These are phyloP conservation scores for Shiraia sp. DNA, from an alignment of 2,329 filamentous ascomycete genomes.

Conservation along the genomic window DNA sequence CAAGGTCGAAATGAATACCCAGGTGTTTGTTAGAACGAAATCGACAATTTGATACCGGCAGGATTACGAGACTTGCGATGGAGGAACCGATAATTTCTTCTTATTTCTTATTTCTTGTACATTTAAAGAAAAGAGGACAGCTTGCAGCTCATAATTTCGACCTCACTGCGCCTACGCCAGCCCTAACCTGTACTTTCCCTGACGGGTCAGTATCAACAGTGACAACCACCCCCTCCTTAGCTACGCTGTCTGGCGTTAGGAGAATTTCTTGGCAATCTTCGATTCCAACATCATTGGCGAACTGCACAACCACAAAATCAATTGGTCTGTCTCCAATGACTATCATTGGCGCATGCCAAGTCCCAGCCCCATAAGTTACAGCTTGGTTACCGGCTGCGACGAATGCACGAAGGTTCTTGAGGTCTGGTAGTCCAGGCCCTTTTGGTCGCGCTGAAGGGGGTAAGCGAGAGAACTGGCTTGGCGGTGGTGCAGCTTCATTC, in stretches of 20 bases:
- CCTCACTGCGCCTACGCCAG: slow-evolving; percentile 37
- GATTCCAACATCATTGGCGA: slow-evolving; percentile 75
- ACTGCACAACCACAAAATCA: slow-evolving; percentile 84
- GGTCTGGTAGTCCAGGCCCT: slow-evolving; percentile 69
- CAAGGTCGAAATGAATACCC: too few species aligned
- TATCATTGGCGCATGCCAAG: slow-evolving; percentile 97
- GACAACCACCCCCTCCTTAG: slow-evolving; percentile 41
- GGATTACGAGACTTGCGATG: too few species aligned
- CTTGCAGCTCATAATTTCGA: slow-evolving; percentile 29
- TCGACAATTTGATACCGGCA: too few species aligned
- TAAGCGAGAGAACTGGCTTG: slow-evolving; percentile 30
- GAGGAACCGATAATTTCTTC: too few species aligned
- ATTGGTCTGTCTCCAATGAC: slow-evolving; percentile 72
- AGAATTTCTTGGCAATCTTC: slow-evolving; percentile 89
- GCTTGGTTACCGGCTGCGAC: slow-evolving; percentile 77
- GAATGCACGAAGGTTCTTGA: slow-evolving; percentile 73
- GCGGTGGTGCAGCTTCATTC: slow-evolving; percentile 51
- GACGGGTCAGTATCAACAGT: slow-evolving; percentile 36
- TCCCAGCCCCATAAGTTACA: slow-evolving; percentile 88
- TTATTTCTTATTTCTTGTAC: too few species aligned
- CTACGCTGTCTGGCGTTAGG: slow-evolving; percentile 37
- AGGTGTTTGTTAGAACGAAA: too few species aligned
- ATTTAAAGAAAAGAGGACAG: too few species aligned
- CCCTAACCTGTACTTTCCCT: slow-evolving; percentile 41
- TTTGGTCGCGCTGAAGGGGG: slow-evolving; percentile 45